Conservation (phyloP, 352 stramenopile genomes). For the Ophiocytium majus region DNA sequence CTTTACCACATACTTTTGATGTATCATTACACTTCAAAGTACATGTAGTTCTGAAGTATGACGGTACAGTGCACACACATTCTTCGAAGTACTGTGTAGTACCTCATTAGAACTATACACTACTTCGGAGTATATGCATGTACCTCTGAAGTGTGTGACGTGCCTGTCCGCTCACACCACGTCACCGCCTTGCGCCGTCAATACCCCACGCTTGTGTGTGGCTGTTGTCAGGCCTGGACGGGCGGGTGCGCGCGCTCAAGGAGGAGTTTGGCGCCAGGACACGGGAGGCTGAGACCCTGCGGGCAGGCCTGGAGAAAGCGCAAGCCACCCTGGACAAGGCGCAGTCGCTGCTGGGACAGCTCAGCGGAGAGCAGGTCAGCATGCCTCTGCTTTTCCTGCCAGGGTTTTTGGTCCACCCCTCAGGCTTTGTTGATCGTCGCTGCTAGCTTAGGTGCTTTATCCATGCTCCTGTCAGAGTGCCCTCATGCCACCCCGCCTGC, state of each 20-base stretch:
- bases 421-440: no score
- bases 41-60: no score
- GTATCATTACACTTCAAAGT: no score
- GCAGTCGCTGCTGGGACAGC: slow-evolving; percentile 77
- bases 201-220: neutral
- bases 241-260: slow-evolving; percentile 75
- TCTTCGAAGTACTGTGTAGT: no score
- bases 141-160: neutral
- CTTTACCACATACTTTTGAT: no score
- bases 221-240: slow-evolving; percentile 23
- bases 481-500: no score
- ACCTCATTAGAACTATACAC: no score
- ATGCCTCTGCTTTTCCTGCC: neutral
- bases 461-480: no score
- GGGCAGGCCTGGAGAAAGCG: slow-evolving; percentile 75
- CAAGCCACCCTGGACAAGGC: slow-evolving; percentile 84
- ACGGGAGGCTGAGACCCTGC: slow-evolving; percentile 82
- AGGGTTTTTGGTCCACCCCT: no score
- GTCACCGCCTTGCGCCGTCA: neutral
- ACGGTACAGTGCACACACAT: no score
- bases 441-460: no score
- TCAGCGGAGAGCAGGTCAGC: slow-evolving; percentile 78
- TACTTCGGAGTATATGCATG: neutral
- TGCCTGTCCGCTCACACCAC: neutral
- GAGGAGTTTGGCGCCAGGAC: slow-evolving; percentile 80